Base-by-base conservation (phyloP, 768 basidiomycete species). In the Pleurotus ostreatus region DNA sequence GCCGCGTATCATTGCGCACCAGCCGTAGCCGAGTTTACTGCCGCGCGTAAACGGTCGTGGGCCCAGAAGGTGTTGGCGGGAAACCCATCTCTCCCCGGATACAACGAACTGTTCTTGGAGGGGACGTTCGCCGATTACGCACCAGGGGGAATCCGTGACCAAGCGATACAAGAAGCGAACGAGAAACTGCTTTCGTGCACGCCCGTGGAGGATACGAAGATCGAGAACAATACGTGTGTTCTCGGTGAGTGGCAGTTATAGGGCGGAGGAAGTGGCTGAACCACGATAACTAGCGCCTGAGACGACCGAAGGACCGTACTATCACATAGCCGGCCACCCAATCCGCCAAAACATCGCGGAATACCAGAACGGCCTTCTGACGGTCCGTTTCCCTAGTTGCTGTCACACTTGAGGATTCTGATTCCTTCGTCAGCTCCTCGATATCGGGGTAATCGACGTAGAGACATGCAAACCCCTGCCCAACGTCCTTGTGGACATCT, bases 401-500 rank as follows among this genome's bases (percentile, higher is more conserved):
- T 22, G 4, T 23, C 22, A 34, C 16, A 38, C 55, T 4, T 22
- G 44, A 15, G 49, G 34, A 46, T 55, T 40, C 59, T 25, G 40
- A 23, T 25, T 44, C 26, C 12, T 23, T 22, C 43, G 40, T 30
- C 26, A 78, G 75, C 69, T 81, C 3, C 68, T 83, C 15, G 80
- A 83, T 55, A 81, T 83, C 20, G 81, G 81, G 8, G 81, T 83
- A 0, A 80, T 83, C 20, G 81, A 83, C 53, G 77, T 83, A 0
- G 76, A 83, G 59, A 82, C 81, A 13, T 83, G 81, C 66, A 66
- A 75, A 57, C 80, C 81, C 4, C 69, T 81, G 0, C 79, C 80
- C 0, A 79, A 83, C 53, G 78, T 80, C 34, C 71, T 83, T n/a
- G 80, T 83, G 2, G 81, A 83, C 57, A 78, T 83, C 43, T 83